phyloP scores from a whole-genome alignment of 73 alveolate genomes.

The Tetrahymena elliotti region DNA sequence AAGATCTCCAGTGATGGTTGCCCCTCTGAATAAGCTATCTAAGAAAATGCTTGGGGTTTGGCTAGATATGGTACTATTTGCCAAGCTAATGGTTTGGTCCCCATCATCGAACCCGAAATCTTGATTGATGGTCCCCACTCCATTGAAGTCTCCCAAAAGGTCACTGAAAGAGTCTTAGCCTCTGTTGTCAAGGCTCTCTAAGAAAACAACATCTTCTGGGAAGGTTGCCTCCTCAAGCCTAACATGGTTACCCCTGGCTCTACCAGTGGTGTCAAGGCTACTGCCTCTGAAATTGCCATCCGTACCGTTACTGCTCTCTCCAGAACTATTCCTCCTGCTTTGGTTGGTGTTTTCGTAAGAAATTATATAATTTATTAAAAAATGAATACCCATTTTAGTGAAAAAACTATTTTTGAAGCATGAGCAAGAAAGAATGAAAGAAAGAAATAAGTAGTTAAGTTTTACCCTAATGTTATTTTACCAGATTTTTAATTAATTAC shows the following conservation, averaged over 20 bases:
- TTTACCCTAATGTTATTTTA: background rate
- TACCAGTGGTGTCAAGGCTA: conserved; percentile 63
- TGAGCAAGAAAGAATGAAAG: too few species aligned
- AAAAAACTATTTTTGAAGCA: background rate
- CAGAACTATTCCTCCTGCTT: conserved; percentile 92
- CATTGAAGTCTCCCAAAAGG: conserved; percentile 82
- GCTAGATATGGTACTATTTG: conserved; percentile 98
- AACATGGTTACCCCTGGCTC: conserved; percentile 97
- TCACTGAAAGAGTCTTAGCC: conserved; percentile 87
- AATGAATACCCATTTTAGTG: background rate
- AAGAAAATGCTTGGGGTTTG: conserved; percentile 91
- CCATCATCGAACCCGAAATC: conserved; percentile 98
- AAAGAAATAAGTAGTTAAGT: background rate
- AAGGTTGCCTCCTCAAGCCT: conserved; percentile 94
- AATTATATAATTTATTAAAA: background rate
- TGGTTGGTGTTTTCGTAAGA: conserved; percentile 77
- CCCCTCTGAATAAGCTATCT: conserved; percentile 81
- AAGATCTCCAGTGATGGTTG: conserved; percentile 68
- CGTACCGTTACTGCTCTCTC: conserved; percentile 76
- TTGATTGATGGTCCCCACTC: conserved; percentile 91
- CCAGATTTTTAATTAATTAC: too few species aligned
- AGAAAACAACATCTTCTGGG: conserved; percentile 80
- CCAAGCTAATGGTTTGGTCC: conserved; percentile 95
- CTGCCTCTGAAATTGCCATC: conserved; percentile 87
- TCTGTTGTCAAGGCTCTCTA: conserved; percentile 77